A percentile compares a stretch with the other conserved stretches of the same genome.
phyloP scores from a whole-genome alignment of 2,329 filamentous ascomycete genomes.

The Colletotrichum lupini region DNA sequence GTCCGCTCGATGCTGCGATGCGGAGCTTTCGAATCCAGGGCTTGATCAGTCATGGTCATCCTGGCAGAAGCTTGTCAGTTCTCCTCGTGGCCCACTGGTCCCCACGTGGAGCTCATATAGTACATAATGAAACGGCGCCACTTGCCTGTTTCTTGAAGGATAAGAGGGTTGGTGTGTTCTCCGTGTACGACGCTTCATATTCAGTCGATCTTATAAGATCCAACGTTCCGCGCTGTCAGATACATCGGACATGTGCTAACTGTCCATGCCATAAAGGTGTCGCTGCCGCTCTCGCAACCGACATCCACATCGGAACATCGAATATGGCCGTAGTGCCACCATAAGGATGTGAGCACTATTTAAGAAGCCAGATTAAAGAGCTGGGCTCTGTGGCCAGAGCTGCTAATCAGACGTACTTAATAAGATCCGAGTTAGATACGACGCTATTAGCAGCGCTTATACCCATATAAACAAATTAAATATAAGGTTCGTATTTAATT shows the following conservation, averaged over 20 bases:
- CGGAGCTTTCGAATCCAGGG: neutral
- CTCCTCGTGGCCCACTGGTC: neutral
- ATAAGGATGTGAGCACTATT: constrained; percentile 19
- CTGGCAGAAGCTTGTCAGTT: neutral
- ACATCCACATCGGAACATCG: constrained; percentile 3
- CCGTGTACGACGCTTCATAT: neutral
- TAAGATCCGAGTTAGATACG: constrained; percentile 7
- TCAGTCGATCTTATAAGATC: constrained; percentile 1
- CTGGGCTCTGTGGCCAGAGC: constrained; percentile 9
- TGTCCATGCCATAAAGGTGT: neutral
- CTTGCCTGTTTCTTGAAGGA: neutral
- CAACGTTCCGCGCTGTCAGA: neutral
- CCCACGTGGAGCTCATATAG: neutral
- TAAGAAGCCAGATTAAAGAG: constrained; percentile 5
- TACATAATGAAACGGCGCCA: constrained; percentile 18
- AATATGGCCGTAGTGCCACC: constrained; percentile 31
- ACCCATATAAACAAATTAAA: too few species aligned
- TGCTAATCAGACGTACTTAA: constrained; percentile 1
- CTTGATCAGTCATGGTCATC: neutral
- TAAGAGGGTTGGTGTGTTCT: neutral
- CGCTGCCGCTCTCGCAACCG: constrained; percentile 4
- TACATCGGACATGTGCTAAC: neutral
- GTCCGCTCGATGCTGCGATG: constrained; percentile 5
- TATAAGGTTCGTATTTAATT: too few species aligned
- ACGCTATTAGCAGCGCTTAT: too few species aligned